Percentiles rank a stretch among this genome's conserved stretches.
phyloP scores from a whole-genome alignment of 1,139 yeast species.

The Sugiyamaella paludigena region DNA sequence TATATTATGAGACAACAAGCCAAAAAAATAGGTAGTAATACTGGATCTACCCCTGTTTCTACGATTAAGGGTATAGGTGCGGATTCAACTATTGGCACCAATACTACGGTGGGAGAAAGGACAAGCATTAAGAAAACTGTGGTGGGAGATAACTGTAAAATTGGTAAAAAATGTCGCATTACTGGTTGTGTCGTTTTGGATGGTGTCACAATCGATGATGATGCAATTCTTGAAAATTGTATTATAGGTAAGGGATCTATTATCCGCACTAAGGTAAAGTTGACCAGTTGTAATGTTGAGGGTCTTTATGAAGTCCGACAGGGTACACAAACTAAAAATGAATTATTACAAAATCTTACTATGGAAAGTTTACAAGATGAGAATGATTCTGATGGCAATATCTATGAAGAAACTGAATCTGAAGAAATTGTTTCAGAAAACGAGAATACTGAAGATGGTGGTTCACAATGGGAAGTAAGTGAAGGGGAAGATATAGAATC shows the following conservation, averaged over 20 bases:
- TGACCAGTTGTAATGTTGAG: slow-evolving; percentile 77
- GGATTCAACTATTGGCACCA: slow-evolving; percentile 72
- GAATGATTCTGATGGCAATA: slow-evolving; percentile 32
- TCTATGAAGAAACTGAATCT: slow-evolving; percentile 17
- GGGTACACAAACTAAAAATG: slow-evolving; percentile 71
- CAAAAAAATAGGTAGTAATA: slow-evolving; percentile 33
- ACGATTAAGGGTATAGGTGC: slow-evolving; percentile 79
- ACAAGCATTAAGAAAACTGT: slow-evolving; percentile 85
- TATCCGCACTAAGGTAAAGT: slow-evolving; percentile 43
- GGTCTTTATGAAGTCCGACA: slow-evolving; percentile 65
- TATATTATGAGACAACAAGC: slow-evolving; percentile 58
- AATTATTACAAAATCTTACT: slow-evolving; percentile 66
- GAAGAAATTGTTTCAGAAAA: slow-evolving; percentile 30
- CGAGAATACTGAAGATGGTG: slow-evolving; percentile 21
- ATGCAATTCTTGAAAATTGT: slow-evolving; percentile 72
- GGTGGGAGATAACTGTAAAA: slow-evolving; percentile 68
- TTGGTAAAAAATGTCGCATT: slow-evolving; percentile 84
- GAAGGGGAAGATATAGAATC: slow-evolving; percentile 31
- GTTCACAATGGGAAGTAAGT: slow-evolving; percentile 21
- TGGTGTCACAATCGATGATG: slow-evolving; percentile 73
- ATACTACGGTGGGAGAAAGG: slow-evolving; percentile 63
- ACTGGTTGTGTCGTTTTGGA: slow-evolving; percentile 82
- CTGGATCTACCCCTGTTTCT: slow-evolving; percentile 44
- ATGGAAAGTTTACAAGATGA: slow-evolving; percentile 46
- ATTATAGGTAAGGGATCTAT: slow-evolving; percentile 70